phyloP scores from a whole-genome alignment of 768 basidiomycete species.

The Lyophyllum semitale region DNA sequence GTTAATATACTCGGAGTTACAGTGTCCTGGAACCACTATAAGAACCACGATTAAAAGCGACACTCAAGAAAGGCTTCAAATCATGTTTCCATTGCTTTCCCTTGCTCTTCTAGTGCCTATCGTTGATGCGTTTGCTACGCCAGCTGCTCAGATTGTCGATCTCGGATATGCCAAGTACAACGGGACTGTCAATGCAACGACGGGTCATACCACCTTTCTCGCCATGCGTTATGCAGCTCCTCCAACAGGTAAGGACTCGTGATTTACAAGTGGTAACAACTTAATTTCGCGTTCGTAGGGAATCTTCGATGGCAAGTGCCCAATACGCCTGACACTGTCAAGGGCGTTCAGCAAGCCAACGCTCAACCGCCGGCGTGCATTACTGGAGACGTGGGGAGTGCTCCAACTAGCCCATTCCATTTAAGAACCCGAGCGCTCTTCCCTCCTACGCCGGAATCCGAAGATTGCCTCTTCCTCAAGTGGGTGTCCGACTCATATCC shows the following conservation, averaged over 20 bases:
- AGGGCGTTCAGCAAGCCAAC: slow-evolving; percentile 33
- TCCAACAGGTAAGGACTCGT: slow-evolving; percentile 37
- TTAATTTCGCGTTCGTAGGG: slow-evolving; percentile 18
- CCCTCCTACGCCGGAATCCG: slow-evolving; percentile 20
- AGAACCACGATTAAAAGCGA: background rate
- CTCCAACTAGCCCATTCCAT: slow-evolving; percentile 34
- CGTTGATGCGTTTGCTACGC: slow-evolving; percentile 2
- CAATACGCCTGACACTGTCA: slow-evolving; percentile 23
- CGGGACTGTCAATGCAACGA: slow-evolving; percentile 35
- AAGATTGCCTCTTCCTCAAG: slow-evolving; percentile 46
- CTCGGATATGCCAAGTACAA: slow-evolving; percentile 48
- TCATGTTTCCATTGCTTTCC: background rate
- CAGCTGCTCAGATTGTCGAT: slow-evolving; percentile 32
- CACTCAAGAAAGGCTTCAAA: background rate
- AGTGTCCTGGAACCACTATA: background rate
- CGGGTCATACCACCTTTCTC: slow-evolving; percentile 37
- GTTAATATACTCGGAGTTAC: too few relatives aligned
- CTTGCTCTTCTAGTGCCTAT: background rate
- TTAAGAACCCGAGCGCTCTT: background rate
- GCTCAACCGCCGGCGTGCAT: slow-evolving; percentile 33
- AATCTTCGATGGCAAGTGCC: slow-evolving; percentile 36
- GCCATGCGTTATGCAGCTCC: slow-evolving; percentile 53
- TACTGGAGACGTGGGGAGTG: slow-evolving; percentile 25
- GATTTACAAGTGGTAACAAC: background rate
- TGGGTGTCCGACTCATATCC: slow-evolving; percentile 11